phyloP scores from a whole-genome alignment of 345 rosid genomes.

The Lepidium africanum region DNA sequence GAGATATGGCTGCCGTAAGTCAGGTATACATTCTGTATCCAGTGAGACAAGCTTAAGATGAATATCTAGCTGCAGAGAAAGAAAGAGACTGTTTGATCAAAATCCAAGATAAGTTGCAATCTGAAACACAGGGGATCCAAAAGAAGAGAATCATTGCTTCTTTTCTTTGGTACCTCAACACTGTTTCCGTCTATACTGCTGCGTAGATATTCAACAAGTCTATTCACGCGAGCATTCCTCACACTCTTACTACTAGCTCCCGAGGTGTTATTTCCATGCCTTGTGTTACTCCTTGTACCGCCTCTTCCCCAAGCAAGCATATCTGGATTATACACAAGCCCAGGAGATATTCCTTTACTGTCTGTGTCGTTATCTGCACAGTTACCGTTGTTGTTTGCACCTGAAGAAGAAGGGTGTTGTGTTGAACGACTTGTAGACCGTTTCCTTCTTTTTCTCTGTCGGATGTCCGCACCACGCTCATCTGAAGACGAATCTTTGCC shows the following conservation, averaged over 20 bases:
- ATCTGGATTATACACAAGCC: conserved; percentile 73
- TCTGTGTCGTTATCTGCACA: conserved; percentile 57
- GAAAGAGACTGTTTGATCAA: background rate
- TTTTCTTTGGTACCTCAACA: conserved; percentile 52
- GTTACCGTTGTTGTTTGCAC: conserved; percentile 42
- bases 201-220: conserved; percentile 66
- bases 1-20: conserved; percentile 70
- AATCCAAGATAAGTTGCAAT: background rate
- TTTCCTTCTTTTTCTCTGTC: conserved; percentile 56
- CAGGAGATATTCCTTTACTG: conserved; percentile 65
- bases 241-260: conserved; percentile 52
- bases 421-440: conserved; percentile 40
- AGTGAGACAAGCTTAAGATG: conserved; percentile 71
- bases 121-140: background rate
- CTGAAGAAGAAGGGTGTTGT: conserved; percentile 61
- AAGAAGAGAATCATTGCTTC: conserved; percentile 3
- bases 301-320: conserved; percentile 97
- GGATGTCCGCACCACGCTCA: conserved; percentile 57
- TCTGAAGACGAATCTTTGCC: conserved; percentile 89
- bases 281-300: conserved; percentile 81
- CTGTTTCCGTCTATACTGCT: conserved; percentile 50
- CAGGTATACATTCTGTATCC: conserved; percentile 46
- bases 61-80: conserved; percentile 50
- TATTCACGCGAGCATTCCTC: conserved; percentile 59
- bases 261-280: conserved; percentile 62